A percentile compares a stretch with the other conserved stretches of the same genome.
These are phyloP conservation scores for Blastocladiella emersonii DNA, from an alignment of 371 early-diverging fungal genomes.

Conservation along the genomic window DNA sequence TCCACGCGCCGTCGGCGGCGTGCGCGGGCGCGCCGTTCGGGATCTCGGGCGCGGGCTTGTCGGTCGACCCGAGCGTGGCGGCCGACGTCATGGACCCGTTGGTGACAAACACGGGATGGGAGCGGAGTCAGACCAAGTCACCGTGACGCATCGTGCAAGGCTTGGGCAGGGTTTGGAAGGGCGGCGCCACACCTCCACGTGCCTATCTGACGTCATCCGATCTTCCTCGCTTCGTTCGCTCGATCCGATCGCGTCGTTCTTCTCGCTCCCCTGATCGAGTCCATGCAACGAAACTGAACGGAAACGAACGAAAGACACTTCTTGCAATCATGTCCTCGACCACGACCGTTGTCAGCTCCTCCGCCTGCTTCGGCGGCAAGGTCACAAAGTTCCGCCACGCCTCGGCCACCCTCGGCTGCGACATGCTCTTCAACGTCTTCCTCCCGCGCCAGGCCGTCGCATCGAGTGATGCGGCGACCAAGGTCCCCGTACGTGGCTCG, in stretches of 20 bases:
- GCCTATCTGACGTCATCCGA: too few relatives aligned
- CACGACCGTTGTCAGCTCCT: background rate
- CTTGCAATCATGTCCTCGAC: too few relatives aligned
- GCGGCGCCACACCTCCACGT: too few relatives aligned
- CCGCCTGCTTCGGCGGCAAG: conserved; percentile 44
- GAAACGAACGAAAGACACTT: too few relatives aligned
- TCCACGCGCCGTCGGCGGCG: conserved; percentile 10
- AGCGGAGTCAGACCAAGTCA: too few relatives aligned
- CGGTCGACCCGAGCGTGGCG: conserved; percentile 8
- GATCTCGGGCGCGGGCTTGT: conserved; percentile 7
- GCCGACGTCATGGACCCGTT: conserved; percentile 12
- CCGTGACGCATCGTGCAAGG: too few relatives aligned
- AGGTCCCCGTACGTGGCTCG: conserved; percentile 27
- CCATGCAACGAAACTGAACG: too few relatives aligned
- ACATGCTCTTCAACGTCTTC: conserved; percentile 65
- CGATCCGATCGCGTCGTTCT: too few relatives aligned
- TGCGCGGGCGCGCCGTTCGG: background rate
- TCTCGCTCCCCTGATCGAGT: too few relatives aligned
- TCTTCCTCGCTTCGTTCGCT: too few relatives aligned
- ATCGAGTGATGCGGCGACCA: conserved; percentile 22
- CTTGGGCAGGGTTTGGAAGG: too few relatives aligned
- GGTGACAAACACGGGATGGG: conserved; percentile 9
- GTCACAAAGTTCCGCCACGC: conserved; percentile 55
- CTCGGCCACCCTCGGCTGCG: conserved; percentile 43
- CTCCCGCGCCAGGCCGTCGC: conserved; percentile 39